Evolutionary conservation across 768 basidiomycete species (phyloP), one percentile per base, ranked within the genome.

Genomic region (Candolleomyces aberdarensis): DNA sequence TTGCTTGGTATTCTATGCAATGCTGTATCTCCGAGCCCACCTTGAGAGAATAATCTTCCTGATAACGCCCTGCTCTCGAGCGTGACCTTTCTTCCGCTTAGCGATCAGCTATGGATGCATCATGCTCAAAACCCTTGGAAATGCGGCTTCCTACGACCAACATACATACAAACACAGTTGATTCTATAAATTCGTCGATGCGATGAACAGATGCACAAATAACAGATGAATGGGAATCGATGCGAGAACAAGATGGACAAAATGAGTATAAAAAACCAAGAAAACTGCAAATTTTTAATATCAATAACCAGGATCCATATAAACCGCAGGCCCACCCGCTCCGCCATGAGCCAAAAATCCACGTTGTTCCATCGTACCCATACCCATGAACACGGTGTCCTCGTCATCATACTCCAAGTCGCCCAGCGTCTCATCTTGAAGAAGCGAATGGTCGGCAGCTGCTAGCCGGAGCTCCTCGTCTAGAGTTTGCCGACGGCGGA

Each of bases 321-420:
- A 84, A 11, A 93, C 86, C 1, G 90, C 86, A 1, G 68, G 60
- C 0, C 91, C 91, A 22, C 86, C 89, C 10, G 81, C 89, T 0
- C 91, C 91, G 13, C 91, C 91, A 66, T 84, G 86, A 3, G 88
- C 86, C 20, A 92, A 75, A 63, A 91, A 93, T 1, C 88, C 87
- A 5, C 69, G 74, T 17, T 72, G 76, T 65, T 79, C 83, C 67
- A 77, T 78, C 44, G 76, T 83, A 11, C 88, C 88, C 2, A 83
- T 78, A 17, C 81, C 87, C 1, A 77, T 71, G 13, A 85, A 78
- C 14, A 83, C 74, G 22, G 78, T 81, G 60, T 76, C 79, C 1
- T 88, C 85, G 19, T 75, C 73, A 39, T 73, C 74, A 1, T 71
- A 75, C 26, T 75, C 69, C 22, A 66, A 60, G n/a, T 43, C 59